These are phyloP conservation scores for Pouteria glomerata DNA, from an alignment of 148 eudicot genomes.

Conservation along the genomic window DNA sequence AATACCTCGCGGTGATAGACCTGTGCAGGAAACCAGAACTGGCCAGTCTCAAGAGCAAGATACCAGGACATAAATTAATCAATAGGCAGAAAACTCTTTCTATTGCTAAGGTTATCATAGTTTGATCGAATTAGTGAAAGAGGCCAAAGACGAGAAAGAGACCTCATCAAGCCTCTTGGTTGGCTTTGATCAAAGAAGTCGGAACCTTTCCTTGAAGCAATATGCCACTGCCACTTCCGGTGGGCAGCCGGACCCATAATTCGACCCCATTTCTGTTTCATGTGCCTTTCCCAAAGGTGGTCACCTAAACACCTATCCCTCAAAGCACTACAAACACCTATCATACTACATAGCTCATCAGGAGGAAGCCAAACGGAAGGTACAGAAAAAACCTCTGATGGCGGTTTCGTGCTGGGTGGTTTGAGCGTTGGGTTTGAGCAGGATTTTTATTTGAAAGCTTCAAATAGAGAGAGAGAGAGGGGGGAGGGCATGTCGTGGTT, in stretches of 20 bases:
- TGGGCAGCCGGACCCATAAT: slow-evolving; percentile 60
- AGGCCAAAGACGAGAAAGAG: slow-evolving; percentile 44
- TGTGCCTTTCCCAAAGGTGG: slow-evolving; percentile 73
- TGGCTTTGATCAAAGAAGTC: slow-evolving; percentile 23
- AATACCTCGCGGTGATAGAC: slow-evolving; percentile 92
- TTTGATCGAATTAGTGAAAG: slow-evolving; percentile 37
- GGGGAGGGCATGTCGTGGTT: too few relatives aligned
- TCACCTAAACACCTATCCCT: slow-evolving; percentile 69
- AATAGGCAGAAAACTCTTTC: slow-evolving; percentile 30
- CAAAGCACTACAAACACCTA: slow-evolving; percentile 61
- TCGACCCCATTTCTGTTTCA: slow-evolving; percentile 74
- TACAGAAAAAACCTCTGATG: too few relatives aligned
- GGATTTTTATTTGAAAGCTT: too few relatives aligned
- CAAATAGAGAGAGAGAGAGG: too few relatives aligned
- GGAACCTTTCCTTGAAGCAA: slow-evolving; percentile 33
- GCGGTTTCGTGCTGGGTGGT: too few relatives aligned
- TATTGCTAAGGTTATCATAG: slow-evolving; percentile 16
- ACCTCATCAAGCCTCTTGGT: slow-evolving; percentile 33
- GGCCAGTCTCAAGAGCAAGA: slow-evolving; percentile 79
- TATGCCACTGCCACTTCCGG: slow-evolving; percentile 62
- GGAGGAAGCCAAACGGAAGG: slow-evolving; percentile 75
- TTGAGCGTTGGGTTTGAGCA: too few relatives aligned
- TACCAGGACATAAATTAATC: slow-evolving; percentile 75
- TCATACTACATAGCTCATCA: slow-evolving; percentile 67
- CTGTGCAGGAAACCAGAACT: slow-evolving; percentile 95